Conservation (phyloP, 2,329 filamentous ascomycete species). For the Teratosphaeria epicoccoides region DNA sequence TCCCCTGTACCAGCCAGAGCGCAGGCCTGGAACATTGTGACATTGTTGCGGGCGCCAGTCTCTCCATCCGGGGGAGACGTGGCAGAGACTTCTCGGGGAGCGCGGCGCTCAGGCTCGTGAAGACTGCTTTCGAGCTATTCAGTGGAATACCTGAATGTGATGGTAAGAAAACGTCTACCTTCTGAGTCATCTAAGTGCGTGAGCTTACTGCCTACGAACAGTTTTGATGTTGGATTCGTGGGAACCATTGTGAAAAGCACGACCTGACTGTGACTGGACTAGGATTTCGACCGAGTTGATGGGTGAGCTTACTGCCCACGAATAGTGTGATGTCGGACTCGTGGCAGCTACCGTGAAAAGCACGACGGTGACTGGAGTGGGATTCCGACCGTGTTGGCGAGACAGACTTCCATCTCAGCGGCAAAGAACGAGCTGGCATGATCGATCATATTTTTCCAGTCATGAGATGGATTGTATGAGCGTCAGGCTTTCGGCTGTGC, state of each 20-base stretch:
- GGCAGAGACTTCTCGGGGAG: neutral
- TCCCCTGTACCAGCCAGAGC: neutral
- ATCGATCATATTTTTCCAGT: too few relatives aligned
- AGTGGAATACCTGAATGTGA: neutral
- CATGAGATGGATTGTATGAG: too few relatives aligned
- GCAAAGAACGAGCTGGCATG: too few relatives aligned
- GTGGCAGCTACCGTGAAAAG: too few relatives aligned
- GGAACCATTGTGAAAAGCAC: neutral
- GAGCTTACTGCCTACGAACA: neutral
- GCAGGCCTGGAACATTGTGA: constrained; percentile 7
- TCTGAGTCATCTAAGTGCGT: neutral
- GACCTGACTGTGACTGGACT: too few relatives aligned
- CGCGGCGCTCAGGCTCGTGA: neutral
- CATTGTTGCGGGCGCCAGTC: constrained; percentile 20
- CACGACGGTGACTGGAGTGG: too few relatives aligned
- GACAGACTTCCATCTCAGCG: too few relatives aligned
- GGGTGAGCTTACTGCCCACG: too few relatives aligned
- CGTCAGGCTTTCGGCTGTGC: too few relatives aligned
- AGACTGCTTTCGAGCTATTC: neutral
- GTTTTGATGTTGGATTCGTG: neutral
- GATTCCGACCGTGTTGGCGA: too few relatives aligned
- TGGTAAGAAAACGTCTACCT: neutral
- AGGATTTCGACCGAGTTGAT: too few relatives aligned
- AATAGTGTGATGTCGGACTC: too few relatives aligned
- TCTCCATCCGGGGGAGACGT: constrained; percentile 30